Evolutionary conservation across 345 rosid species (phyloP), one percentile per base, ranked within the genome.

Genomic region (Dimocarpus longan): DNA sequence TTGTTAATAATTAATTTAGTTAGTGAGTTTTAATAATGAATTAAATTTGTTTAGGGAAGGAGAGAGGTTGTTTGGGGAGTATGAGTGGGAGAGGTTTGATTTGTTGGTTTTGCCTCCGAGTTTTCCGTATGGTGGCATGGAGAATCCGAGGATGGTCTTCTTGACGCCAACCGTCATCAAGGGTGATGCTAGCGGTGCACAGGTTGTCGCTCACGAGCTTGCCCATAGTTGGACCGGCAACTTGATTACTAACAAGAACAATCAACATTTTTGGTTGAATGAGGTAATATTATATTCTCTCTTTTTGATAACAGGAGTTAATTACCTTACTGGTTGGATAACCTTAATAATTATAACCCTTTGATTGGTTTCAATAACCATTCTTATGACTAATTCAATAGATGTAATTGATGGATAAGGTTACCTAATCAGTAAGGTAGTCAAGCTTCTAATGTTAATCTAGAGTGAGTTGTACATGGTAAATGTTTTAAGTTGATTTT

Each of bases 161-260:
- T 63, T 93, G 89, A 93, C 98, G 0, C 99, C 98, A 0, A 93
- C 97, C 5, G 96, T 95, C 54, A 93, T 93, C 64, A 95, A 93
- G 76, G 99, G 99, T 9, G 95, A 93, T 71, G 92, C 91, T 0
- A 84, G 91, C 50, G 98, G 99, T 1, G 99, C 97, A 16, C 95
- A 92, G 83, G 91, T 93, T 21, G 97, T 95, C 42, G 99, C 97
- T 0, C 98, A 93, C 63, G 96, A 93, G 87, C 90, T 95, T 9
- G 99, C 99, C 0, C 98, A 93, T 80, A 95, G 96, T 78, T 93
- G 99, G 97, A 95, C 98, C 1, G 97, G 94, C 39, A 95, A 95
- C 79, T 82, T 95, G 88, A 95, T 95, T 43, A 93, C 98, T 64
- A 95, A 93, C 77, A 86, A 78, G 79, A 93, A 89, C 76, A 95